Evolutionary conservation across 805 yeast genomes (phyloP).

Genomic region (Kuraishia hungarica): DNA sequence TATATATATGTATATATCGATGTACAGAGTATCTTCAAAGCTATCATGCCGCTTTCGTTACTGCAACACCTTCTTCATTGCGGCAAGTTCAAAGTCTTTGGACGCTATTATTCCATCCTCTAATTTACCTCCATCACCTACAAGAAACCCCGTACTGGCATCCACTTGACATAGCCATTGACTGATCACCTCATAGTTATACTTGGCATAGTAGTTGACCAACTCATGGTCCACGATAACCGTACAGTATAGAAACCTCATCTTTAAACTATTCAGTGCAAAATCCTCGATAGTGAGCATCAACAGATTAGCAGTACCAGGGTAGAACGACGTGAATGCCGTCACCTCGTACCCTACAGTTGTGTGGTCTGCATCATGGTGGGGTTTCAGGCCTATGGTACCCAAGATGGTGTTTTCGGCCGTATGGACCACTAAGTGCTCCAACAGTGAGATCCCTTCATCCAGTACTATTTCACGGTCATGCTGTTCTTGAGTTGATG

Average conservation of each 20-base stretch:
- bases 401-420: constrained; percentile 17
- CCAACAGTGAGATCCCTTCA: not conserved
- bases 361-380: constrained; percentile 1
- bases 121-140: constrained; percentile 9
- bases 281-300: not conserved
- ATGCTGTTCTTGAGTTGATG: not conserved
- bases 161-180: constrained; percentile 12
- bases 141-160: constrained; percentile 8
- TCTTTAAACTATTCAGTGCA: not conserved
- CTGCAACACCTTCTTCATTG: constrained; percentile 14
- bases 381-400: constrained; percentile 25
- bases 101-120: constrained; percentile 24
- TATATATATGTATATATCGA: no score
- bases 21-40: no score
- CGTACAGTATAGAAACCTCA: constrained; percentile 20
- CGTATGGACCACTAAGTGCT: not conserved
- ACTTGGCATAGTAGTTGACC: constrained; percentile 29
- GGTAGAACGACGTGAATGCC: constrained; percentile 42
- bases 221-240: constrained; percentile 36
- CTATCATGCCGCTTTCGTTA: no score
- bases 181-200: constrained; percentile 22
- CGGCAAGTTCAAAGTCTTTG: constrained; percentile 26
- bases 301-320: constrained; percentile 21
- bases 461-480: not conserved
- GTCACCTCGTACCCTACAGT: constrained; percentile 32